Evolutionary conservation across 2,329 filamentous ascomycete species (phyloP).

Genomic region (Alternaria triticina): DNA sequence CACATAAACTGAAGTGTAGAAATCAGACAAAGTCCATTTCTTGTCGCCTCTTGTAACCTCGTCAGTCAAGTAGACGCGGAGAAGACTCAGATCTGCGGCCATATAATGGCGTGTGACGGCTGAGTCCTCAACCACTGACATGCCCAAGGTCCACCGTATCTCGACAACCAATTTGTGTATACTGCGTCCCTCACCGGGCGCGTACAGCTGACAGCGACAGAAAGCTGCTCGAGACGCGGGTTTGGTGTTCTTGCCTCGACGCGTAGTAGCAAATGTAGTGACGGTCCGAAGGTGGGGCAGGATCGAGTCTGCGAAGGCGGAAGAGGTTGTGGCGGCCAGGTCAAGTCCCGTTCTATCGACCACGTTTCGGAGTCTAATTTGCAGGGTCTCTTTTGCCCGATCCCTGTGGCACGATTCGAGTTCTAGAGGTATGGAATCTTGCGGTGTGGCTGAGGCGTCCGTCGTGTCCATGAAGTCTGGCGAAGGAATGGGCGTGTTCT

Average conservation of each 20-base stretch:
- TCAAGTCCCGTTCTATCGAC: conserved; percentile 19
- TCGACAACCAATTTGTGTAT: conserved; percentile 30
- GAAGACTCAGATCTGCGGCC: conserved; percentile 34
- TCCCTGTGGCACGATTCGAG: conserved; percentile 29
- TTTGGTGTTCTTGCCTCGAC: conserved; percentile 24
- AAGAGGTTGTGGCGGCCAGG: conserved; percentile 25
- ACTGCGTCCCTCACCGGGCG: conserved; percentile 2
- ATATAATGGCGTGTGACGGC: conserved; percentile 18
- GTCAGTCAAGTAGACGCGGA: conserved; percentile 32
- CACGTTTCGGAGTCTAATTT: conserved; percentile 25
- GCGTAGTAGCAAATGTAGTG: conserved; percentile 23
- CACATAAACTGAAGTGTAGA: conserved; percentile 73
- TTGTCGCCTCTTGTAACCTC: conserved; percentile 12
- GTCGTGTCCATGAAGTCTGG: background rate
- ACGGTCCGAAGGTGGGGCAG: conserved; percentile 29
- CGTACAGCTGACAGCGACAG: conserved; percentile 28
- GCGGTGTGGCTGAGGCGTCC: background rate
- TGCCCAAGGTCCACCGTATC: conserved; percentile 37
- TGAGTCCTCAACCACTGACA: conserved; percentile 35
- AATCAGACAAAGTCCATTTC: conserved; percentile 61
- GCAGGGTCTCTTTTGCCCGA: conserved; percentile 15
- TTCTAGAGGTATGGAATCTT: conserved; percentile 20
- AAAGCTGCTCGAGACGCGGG: conserved; percentile 32
- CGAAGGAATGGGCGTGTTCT: conserved; percentile 6
- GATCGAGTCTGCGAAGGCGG: conserved; percentile 24